Evolutionary conservation across 1,284 basidiomycete genomes (phyloP), one percentile per base, ranked within the genome.

Genomic region (Pseudozyma sp.): DNA sequence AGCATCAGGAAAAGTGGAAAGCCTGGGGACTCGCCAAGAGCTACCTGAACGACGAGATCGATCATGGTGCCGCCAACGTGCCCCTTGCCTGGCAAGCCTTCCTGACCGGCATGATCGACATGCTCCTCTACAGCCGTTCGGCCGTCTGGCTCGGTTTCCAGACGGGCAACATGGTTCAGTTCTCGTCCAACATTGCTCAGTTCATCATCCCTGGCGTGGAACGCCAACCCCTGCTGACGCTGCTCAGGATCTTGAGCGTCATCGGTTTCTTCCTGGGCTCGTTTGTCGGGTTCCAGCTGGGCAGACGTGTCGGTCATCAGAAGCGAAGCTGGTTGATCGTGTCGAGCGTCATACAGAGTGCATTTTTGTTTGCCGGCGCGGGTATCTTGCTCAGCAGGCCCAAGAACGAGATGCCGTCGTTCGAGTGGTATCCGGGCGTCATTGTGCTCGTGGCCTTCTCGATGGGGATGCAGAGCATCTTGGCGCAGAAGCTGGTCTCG

Each of bases 141-240:
- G 14, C 39, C 14, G 75, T 80, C 14, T 80, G 78, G 78, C 68
- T 76, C 3, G 78, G 78, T 7, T 80, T 80, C 33, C 78, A 80
- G 62, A 80, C 78, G 40, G 77, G 78, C 16, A 79, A 79, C 50
- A 78, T 79, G 78, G 78, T 79, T 34, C 78, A 79, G 44, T 78
- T 79, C 61, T 76, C 72, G 35, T 69, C 73, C 29, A 78, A 79
- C 62, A 75, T 77, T 44, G 79, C 78, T 4, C 79, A 81, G 63
- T 79, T 59, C 55, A 79, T 79, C 44, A 65, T 81, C 17, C 78
- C 78, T 14, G 56, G 58, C 29, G 71, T 47, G 9, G 61, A 76
- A 46, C 40, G 44, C 3, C 40, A 65, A 17, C 77, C 77, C 14
- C 58, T 81, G 40, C 61, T 77, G 14, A 80, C 77, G 14, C 54